Base-by-base conservation (phyloP, 495 filamentous ascomycete genomes). In the Opeltia flavorubescens region DNA sequence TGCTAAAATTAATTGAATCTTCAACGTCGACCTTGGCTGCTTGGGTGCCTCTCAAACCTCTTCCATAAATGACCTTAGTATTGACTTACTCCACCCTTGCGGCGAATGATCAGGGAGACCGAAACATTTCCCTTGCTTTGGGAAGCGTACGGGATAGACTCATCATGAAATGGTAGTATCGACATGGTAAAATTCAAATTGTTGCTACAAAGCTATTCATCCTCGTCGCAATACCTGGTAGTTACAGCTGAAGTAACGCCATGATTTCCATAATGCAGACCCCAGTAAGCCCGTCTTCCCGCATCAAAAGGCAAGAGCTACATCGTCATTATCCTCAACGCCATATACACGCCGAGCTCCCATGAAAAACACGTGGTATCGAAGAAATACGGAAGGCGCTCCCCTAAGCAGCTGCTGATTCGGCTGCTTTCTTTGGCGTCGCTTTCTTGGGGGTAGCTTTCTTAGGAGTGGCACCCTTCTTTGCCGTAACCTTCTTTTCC, bases 401-500 rank as follows among this genome's bases (percentile, higher is more conserved):
- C 42, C 12, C 15, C 21, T 26, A 44, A 30, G 44, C 33, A 12
- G 49, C 43, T n/a, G 44, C 44, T 56, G 55, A 30, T 28, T 48
- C 52, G 3, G 47, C 47, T 24, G 38, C 31, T 28, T 55, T 55
- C 21, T 55, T 55, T 12, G 48, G 52, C 15, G 50, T 52, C 11
- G 56, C 30, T 29, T 57, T 57, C 52, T 55, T 58, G 27, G 58
- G 50, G 12, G 62, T 47, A 39, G 62, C 55, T 21, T 66, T 62
- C 54, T 61, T 66, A 23, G 62, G 46, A 43, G 74, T 60, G 3
- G 75, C 36, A 60, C 26, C 65, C 44, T 77, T 77, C 65, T 81
- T 78, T 9, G 73, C 61, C 50, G 77, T 58, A 13, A 60, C 62
- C 66, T 74, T 76, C 75, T 87, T 58, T n/a, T 60, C 62, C 66